Base-by-base conservation (phyloP, 345 rosid species). In the Murraya koenigii region DNA sequence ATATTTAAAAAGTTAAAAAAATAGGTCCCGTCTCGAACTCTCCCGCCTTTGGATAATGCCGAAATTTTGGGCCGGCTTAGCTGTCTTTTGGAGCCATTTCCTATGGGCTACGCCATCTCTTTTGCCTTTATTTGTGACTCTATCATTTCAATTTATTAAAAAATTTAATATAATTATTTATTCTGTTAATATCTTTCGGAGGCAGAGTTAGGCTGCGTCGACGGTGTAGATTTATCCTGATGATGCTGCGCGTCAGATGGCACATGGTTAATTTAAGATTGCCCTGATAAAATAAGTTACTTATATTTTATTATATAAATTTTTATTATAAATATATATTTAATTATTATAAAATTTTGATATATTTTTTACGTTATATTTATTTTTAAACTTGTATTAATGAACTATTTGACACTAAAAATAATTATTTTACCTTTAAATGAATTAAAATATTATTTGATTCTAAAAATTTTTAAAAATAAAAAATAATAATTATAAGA, bases 61-160 rank as follows among this genome's bases (percentile, higher is more conserved):
- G 23, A 59, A 35, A 59, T 23, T 60, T 26, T 70, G 68, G 80
- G 80, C 78, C 80, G 75, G 77, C 83, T 66, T 81, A 66, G 80
- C 83, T 81, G 80, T 72, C 83, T 56, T 49, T 72, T 66, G 75
- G 77, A 47, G 74, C 78, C 58, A 72, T 63, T 70, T 64, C 72
- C 56, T 39, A 81, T 70, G 56, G 47, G 32, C 60, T 49, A 77
- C 80, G 74, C 75, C 83, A 76, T 35, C 77, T 72, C 13, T 59
- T 66, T 60, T 1, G 49, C 68, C 69, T 41, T 76, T 72, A 44
- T 71, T 66, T 22, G 1, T 28, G 8, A 38, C 64, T 10, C 47
- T 22, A 1, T 6, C n/a, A 4, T 32, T 52, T 52, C 26, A 19
- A 25, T 44, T 66, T 36, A 20, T 52, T 25, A 58, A 60, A 58